Evolutionary conservation across 1,284 basidiomycete genomes (phyloP).

Genomic region (Boletus mariae): DNA sequence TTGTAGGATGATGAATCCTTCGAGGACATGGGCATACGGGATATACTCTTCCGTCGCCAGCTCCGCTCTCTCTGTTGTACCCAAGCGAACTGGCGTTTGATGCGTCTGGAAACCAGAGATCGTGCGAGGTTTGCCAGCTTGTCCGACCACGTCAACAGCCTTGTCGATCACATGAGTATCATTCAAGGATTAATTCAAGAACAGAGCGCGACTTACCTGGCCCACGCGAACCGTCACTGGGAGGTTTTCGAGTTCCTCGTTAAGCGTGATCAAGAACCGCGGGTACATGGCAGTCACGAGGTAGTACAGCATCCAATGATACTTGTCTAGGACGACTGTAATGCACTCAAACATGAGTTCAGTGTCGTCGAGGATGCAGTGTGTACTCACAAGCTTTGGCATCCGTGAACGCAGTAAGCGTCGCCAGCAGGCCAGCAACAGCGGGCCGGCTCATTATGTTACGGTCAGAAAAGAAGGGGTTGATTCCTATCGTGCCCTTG

Average conservation of each 20-base stretch:
- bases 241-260: constrained; percentile 82
- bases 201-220: constrained; percentile 50
- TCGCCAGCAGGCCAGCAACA: constrained; percentile 87
- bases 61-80: constrained; percentile 91
- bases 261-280: constrained; percentile 94
- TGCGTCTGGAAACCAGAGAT: constrained; percentile 98
- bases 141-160: constrained; percentile 88
- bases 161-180: constrained; percentile 27
- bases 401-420: constrained; percentile 90
- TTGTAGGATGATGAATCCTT: constrained; percentile 85
- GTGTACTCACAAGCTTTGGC: constrained; percentile 77
- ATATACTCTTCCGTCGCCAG: constrained; percentile 97
- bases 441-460: constrained; percentile 87
- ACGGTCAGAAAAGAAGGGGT: constrained; percentile 95
- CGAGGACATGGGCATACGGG: constrained; percentile 83
- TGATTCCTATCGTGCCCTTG: constrained; percentile 97
- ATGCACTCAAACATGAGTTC: constrained; percentile 1
- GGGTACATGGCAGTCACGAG: constrained; percentile 96
- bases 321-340: constrained; percentile 86
- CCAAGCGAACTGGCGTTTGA: constrained; percentile 91
- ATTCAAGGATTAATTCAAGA: not conserved
- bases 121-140: constrained; percentile 87
- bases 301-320: constrained; percentile 99
- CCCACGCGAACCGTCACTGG: constrained; percentile 95
- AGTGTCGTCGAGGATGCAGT: not conserved